Conservation (phyloP, 139 green algal genomes). For the Picochlorum sp. region DNA sequence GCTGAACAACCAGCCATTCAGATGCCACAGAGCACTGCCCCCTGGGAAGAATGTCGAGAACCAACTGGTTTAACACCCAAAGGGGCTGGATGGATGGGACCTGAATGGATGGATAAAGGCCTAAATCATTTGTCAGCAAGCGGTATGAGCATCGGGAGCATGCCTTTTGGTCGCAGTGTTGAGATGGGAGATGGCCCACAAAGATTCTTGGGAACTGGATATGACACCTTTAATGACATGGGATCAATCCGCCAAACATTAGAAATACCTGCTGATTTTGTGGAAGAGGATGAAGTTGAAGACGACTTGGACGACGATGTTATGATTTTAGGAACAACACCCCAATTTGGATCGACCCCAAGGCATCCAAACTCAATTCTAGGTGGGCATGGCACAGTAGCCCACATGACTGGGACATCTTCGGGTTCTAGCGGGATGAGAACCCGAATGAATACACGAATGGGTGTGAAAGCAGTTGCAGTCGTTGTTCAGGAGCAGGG, state of each 20-base stretch:
- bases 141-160: not conserved
- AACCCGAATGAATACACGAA: not conserved
- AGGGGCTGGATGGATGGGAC: slow-evolving; percentile 13
- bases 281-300: slow-evolving; percentile 23
- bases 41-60: not conserved
- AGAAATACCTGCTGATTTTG: slow-evolving; percentile 34
- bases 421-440: not conserved
- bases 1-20: not conserved
- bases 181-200: not conserved
- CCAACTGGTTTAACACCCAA: slow-evolving; percentile 4
- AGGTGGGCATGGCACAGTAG: not conserved
- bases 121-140: not conserved
- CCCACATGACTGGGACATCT: not conserved
- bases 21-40: not conserved
- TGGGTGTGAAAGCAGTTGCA: not conserved
- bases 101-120: not conserved
- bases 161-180: not conserved
- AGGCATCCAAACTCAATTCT: not conserved
- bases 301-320: slow-evolving; percentile 56
- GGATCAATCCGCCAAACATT: slow-evolving; percentile 49
- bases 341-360: slow-evolving; percentile 25
- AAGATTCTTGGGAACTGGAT: not conserved
- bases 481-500: not conserved
- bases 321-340: slow-evolving; percentile 65
- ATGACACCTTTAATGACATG: slow-evolving; percentile 26